A percentile compares a stretch with the other conserved stretches of the same genome.
These are phyloP conservation scores for Cryptococcus sp. DNA, from an alignment of 1,284 basidiomycete genomes.

Conservation along the genomic window DNA sequence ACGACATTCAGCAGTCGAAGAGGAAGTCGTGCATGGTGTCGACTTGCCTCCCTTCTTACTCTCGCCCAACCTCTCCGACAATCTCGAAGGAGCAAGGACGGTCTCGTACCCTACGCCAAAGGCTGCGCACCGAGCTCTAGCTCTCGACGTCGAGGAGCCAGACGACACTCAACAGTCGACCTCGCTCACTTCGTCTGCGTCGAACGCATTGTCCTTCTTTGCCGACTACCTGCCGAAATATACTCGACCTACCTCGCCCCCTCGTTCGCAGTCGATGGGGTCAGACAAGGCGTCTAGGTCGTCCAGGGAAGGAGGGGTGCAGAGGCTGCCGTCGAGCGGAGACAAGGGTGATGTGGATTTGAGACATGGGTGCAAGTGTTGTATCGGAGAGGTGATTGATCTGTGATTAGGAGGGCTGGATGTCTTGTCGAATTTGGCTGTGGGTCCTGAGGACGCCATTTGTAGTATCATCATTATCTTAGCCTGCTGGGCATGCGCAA, in stretches of 20 bases:
- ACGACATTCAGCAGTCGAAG: conserved; percentile 5
- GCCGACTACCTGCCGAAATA: conserved; percentile 10
- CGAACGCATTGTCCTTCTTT: conserved; percentile 10
- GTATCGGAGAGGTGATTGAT: conserved; percentile 28
- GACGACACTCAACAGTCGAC: conserved; percentile 1
- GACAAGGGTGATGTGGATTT: conserved; percentile 18
- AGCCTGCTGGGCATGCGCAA: no score
- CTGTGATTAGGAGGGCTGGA: conserved; percentile 14
- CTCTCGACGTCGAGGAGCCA: no score
- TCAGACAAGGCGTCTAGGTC: background rate
- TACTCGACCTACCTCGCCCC: background rate
- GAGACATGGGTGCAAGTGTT: conserved; percentile 22
- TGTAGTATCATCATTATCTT: no score
- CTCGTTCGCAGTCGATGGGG: background rate
- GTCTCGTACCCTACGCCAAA: conserved; percentile 1
- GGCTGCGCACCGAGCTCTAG: no score
- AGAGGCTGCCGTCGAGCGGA: background rate
- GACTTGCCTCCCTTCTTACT: conserved; percentile 18
- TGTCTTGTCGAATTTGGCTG: no score
- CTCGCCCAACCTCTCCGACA: background rate
- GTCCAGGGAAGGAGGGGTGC: background rate
- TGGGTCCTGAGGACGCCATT: no score
- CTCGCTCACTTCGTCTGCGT: conserved; percentile 7
- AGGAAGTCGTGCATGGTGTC: conserved; percentile 7
- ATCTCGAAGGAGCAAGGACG: background rate